Conservation (phyloP, 805 yeast genomes). For the Metschnikowia arizonensis region DNA sequence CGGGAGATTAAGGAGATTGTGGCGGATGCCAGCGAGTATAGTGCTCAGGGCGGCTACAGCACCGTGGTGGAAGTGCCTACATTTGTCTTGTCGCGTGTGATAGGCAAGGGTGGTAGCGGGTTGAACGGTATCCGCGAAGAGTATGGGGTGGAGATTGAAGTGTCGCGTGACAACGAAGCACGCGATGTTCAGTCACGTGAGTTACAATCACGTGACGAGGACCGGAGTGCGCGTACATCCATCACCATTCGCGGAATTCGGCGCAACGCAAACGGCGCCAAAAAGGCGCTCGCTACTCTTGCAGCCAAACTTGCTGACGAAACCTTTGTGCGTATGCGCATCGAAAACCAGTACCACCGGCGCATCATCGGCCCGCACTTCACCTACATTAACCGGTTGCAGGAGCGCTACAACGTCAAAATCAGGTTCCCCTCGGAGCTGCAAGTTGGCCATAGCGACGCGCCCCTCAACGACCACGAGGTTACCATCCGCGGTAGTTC, state of each 20-base stretch:
- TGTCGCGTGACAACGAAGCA: constrained; percentile 39
- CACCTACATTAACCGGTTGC: constrained; percentile 74
- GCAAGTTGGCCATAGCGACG: constrained; percentile 24
- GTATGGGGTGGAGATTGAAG: constrained; percentile 72
- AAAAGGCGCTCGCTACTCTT: constrained; percentile 50
- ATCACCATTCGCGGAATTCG: constrained; percentile 66
- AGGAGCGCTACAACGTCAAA: constrained; percentile 78
- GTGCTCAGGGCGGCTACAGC: constrained; percentile 36
- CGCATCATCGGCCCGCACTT: constrained; percentile 83
- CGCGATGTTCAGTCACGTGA: constrained; percentile 21
- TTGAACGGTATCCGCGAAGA: constrained; percentile 65
- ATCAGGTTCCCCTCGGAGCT: constrained; percentile 65
- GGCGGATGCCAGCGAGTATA: constrained; percentile 51
- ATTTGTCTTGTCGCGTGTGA: constrained; percentile 66
- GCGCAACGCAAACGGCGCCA: constrained; percentile 72
- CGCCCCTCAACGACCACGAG: constrained; percentile 52
- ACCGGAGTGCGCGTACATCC: constrained; percentile 33
- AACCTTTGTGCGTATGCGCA: constrained; percentile 53
- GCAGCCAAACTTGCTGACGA: constrained; percentile 84
- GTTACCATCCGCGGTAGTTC: constrained; percentile 83
- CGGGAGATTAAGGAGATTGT: constrained; percentile 51
- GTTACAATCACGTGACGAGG: constrained; percentile 36
- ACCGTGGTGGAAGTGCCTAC: constrained; percentile 60
- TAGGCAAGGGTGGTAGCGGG: constrained; percentile 85
- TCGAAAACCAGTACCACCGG: constrained; percentile 77